Percentiles rank a stretch among this genome's conserved stretches.
Conservation (phyloP, 75 land plant species). For the Sequoia sempervirens region DNA sequence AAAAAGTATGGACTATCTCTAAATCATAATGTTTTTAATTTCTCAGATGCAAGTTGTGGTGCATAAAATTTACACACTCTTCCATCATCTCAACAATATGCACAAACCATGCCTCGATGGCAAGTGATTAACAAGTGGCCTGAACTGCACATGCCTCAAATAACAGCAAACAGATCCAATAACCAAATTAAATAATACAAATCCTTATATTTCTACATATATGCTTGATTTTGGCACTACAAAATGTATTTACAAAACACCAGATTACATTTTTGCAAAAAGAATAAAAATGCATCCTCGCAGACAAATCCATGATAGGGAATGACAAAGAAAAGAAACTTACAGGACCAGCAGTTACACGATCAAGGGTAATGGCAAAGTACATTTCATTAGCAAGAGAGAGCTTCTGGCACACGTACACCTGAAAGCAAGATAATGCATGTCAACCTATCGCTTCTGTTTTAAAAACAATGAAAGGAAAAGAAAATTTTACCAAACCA, state of each 20-base stretch:
- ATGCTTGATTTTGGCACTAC: not conserved
- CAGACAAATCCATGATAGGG: not conserved
- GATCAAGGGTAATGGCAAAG: slow-evolving; percentile 95
- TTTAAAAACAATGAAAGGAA: not conserved
- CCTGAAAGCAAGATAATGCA: slow-evolving; percentile 42
- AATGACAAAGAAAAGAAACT: slow-evolving; percentile 12
- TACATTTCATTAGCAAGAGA: slow-evolving; percentile 98
- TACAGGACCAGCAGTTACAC: slow-evolving; percentile 97
- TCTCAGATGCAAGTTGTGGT: not conserved
- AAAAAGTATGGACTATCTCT: not conserved
- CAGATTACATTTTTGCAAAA: not conserved
- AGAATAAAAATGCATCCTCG: not conserved
- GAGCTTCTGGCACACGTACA: slow-evolving; percentile 86
- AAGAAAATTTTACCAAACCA: not conserved
- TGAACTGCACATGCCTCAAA: not conserved
- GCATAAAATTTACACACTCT: not conserved
- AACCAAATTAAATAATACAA: not conserved
- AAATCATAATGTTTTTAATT: not conserved
- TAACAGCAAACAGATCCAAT: not conserved
- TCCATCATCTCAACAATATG: not conserved
- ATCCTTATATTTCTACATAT: not conserved
- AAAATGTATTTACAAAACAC: not conserved
- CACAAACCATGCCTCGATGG: not conserved
- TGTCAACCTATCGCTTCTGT: not conserved
- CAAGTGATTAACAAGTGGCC: not conserved